A percentile compares a stretch with the other conserved stretches of the same genome.
phyloP scores from a whole-genome alignment of 768 basidiomycete genomes.

The Collybiopsis confluens region DNA sequence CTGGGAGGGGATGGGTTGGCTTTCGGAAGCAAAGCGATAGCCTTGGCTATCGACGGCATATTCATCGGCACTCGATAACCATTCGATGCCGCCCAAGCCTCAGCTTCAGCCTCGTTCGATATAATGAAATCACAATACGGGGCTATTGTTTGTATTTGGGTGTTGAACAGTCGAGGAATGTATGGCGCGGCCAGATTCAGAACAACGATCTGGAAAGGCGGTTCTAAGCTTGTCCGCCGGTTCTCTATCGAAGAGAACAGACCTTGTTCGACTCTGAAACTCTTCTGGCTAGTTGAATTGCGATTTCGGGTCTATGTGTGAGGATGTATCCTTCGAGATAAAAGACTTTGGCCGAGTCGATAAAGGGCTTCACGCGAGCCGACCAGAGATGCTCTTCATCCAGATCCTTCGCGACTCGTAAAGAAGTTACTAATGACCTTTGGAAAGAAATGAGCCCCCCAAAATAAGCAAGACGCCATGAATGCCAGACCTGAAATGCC shows the following conservation, averaged over 20 bases:
- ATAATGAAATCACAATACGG: constrained; percentile 68
- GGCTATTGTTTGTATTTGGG: constrained; percentile 61
- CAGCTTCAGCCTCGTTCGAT: constrained; percentile 74
- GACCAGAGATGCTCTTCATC: constrained; percentile 53
- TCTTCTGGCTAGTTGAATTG: constrained; percentile 53
- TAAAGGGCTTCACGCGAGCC: constrained; percentile 47
- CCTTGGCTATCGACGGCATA: constrained; percentile 47
- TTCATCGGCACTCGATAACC: constrained; percentile 46
- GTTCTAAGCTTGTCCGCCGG: neutral
- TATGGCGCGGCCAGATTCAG: constrained; percentile 78
- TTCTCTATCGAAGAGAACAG: constrained; percentile 5
- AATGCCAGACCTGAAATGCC: constrained; percentile 53
- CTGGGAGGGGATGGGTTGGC: constrained; percentile 52
- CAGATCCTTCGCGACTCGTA: constrained; percentile 69
- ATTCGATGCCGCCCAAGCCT: constrained; percentile 52
- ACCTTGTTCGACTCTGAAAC: constrained; percentile 57
- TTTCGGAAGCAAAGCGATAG: constrained; percentile 54
- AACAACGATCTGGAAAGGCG: constrained; percentile 50
- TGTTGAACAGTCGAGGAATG: constrained; percentile 69
- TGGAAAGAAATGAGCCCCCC: neutral
- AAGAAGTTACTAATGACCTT: constrained; percentile 68
- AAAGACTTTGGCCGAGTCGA: constrained; percentile 56
- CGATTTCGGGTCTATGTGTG: constrained; percentile 61
- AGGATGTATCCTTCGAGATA: constrained; percentile 81
- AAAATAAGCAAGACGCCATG: neutral